Evolutionary conservation across 2,329 filamentous ascomycete genomes (phyloP).

Genomic region (Ophiocordyceps australis): DNA sequence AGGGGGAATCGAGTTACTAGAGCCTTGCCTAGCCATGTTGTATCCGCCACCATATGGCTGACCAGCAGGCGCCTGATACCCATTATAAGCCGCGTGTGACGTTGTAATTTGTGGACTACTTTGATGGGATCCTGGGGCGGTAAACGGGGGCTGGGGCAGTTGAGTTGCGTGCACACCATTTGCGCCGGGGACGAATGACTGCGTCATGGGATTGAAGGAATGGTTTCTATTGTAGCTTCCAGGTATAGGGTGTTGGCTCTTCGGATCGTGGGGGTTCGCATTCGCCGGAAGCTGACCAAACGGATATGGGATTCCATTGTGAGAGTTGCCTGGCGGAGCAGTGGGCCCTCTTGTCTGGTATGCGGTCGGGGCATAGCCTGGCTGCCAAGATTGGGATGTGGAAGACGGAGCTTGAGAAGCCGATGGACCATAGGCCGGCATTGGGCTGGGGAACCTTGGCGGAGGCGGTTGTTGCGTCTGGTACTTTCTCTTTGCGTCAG

Average conservation of each 20-base stretch:
- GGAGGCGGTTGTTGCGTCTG: constrained; percentile 11
- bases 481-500: too few species aligned
- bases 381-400: constrained; percentile 18
- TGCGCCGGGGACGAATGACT: constrained; percentile 63
- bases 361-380: constrained; percentile 12
- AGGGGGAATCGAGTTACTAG: constrained; percentile 31
- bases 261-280: constrained; percentile 50
- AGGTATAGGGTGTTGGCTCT: constrained; percentile 66
- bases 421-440: constrained; percentile 17
- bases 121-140: constrained; percentile 27
- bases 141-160: constrained; percentile 27
- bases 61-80: constrained; percentile 25
- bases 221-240: constrained; percentile 64
- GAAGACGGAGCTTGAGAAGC: constrained; percentile 8
- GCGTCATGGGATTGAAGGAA: constrained; percentile 85
- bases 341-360: constrained; percentile 12
- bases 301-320: constrained; percentile 38
- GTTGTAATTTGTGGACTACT: constrained; percentile 34
- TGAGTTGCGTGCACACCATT: constrained; percentile 29
- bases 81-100: constrained; percentile 29
- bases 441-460: constrained; percentile 16
- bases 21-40: constrained; percentile 36
- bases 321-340: constrained; percentile 11
- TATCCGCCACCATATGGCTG: constrained; percentile 31
- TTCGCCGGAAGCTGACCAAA: constrained; percentile 64